Evolutionary conservation across 148 eudicot genomes (phyloP), one percentile per base, ranked within the genome.

Genomic region (Rhododendron henanense): DNA sequence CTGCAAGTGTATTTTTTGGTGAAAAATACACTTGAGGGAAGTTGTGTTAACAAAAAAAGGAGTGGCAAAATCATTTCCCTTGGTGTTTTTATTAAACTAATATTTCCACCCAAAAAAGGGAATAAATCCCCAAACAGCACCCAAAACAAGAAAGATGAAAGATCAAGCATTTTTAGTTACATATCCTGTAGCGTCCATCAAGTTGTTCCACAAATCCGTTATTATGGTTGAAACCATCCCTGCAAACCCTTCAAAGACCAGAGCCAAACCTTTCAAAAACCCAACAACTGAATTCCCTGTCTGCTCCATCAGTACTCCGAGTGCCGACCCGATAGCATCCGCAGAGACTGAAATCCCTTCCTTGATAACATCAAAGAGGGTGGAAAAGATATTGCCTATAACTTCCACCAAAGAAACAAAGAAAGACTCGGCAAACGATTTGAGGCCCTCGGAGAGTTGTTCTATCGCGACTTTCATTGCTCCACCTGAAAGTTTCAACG

Each of bases 151-250:
- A 25, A 9, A 44, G 6, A 35, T 35, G 37, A 18, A 50, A 63
- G 44, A 53, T 89, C 87, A 92, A 84, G 89, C 89, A 85, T 88
- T 91, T 81, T 92, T 88, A 47, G 88, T 82, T 33, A 90, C 90
- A 71, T 85, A 85, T 7, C 89, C 94, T n/a, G 89, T 5, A 61
- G 94, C 92, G 53, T 87, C 90, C 81, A 79, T 69, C 15, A 55
- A 87, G 83, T 90, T 92, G 28, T 80, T 89, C 89, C 88, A 85
- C 37, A 91, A 79, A 86, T 91, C 91, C 28, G 84, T 25, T 7
- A 90, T 65, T 81, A 92, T 33, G 31, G 84, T 89, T 23, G 69
- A 3, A 81, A 93, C 28, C 94, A 90, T 91, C 85, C 90, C 91
- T 2, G 71, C 0, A 2, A 91, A 86, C 2, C 92, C 92, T 50